These are phyloP conservation scores for Penicillium concentricum DNA, from an alignment of 2,329 filamentous ascomycete species.

Conservation along the genomic window DNA sequence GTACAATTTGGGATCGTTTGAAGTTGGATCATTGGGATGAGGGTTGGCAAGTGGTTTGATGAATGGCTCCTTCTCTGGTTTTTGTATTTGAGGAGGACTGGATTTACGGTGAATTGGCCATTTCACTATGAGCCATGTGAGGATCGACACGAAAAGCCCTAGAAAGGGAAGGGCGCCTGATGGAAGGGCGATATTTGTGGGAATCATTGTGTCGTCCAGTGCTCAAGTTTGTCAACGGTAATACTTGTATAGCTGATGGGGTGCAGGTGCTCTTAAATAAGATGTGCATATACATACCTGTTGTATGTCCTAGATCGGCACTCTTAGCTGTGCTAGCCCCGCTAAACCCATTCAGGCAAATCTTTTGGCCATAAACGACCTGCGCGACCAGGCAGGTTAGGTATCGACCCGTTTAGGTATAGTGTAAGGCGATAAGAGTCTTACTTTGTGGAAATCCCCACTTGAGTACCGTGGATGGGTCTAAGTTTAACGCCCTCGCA, in stretches of 20 bases:
- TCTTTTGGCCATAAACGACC: not conserved
- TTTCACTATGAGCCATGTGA: not conserved
- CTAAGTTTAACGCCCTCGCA: not conserved
- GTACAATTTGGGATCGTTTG: conserved; percentile 6
- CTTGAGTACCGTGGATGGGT: not conserved
- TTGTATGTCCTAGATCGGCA: not conserved
- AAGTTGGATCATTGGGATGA: not conserved
- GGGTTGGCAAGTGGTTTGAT: not conserved
- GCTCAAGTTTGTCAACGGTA: not conserved
- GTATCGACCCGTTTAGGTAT: not conserved
- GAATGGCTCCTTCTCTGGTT: not conserved
- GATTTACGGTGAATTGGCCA: not conserved
- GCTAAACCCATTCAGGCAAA: not conserved
- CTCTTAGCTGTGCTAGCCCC: no score
- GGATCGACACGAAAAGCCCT: not conserved
- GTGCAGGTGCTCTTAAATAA: not conserved
- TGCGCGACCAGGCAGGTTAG: not conserved
- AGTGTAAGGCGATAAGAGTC: not conserved
- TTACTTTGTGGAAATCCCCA: not conserved
- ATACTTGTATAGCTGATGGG: not conserved
- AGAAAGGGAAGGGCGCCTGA: not conserved
- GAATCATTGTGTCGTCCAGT: not conserved
- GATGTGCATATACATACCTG: not conserved
- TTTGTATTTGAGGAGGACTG: not conserved
- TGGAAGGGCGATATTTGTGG: not conserved